Base-by-base conservation (phyloP, 2,329 filamentous ascomycete species). In the Cadophora sp. region DNA sequence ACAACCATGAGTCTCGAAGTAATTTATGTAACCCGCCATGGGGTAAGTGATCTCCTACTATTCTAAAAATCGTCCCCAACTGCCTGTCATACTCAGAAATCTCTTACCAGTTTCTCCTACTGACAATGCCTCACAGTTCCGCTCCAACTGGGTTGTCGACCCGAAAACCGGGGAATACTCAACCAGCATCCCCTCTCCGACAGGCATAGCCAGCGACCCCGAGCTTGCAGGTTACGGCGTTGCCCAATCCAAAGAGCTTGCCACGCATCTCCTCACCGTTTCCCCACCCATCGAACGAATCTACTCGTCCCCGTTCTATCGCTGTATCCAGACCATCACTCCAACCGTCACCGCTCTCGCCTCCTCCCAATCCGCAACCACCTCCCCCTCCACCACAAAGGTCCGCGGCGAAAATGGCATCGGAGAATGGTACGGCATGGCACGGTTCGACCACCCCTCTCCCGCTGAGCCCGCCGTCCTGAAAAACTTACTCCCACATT, bases 341-440 rank as follows among this genome's bases (percentile, higher is more conserved):
- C 93, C 94, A 0, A 90, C 90, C 73, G 82, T 90, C 60, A 79
- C 82, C n/a, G 78, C 78, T 12, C 82, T 88, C 61, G 67, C 74
- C 34, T n/a, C 58, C 3, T 65, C 56, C 24, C 40, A 3, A 16
- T 16, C 40, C 8, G 12, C 40, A 16, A 59, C 68, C 26, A 59
- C 68, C 19, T 71, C 73, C 53, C 68, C 69, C 3, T 65, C 73
- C 19, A 70, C 77, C 29, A 73, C 80, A 66, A 79, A 76, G 48
- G 85, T 90, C 69, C 83, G 85, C 43, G 85, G 83, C 59, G 88
- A 90, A 73, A 80, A 83, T 66, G 87, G 87, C 14, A 75, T 89
- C 48, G 91, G 92, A 69, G 96, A 99, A 82, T 98, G 96, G 91
- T 98, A 96, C 79, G 96, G 96, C 29, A 85, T 88, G 59, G 93